These are phyloP conservation scores for Sugiyamaella neomexicana DNA, from an alignment of 1,139 yeast species.

Conservation along the genomic window DNA sequence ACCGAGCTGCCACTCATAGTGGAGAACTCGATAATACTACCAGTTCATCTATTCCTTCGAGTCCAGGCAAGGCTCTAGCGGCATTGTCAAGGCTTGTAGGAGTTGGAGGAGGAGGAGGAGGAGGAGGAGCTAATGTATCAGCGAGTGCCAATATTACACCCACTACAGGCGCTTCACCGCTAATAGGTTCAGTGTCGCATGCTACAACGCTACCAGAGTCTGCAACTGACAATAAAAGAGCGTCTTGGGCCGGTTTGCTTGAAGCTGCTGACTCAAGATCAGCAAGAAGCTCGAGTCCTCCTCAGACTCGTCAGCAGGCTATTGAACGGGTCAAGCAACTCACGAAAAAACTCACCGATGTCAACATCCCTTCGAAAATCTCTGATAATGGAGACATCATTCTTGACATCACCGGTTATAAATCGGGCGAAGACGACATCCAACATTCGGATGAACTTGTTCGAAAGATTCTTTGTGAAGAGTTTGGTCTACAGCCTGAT, in stretches of 20 bases:
- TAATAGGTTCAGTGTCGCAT: slow-evolving; percentile 1
- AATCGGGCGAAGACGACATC: slow-evolving; percentile 68
- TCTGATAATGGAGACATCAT: slow-evolving; percentile 90
- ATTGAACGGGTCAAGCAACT: slow-evolving; percentile 67
- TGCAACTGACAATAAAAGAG: slow-evolving; percentile 2
- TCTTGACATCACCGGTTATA: slow-evolving; percentile 95
- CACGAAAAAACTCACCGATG: slow-evolving; percentile 62
- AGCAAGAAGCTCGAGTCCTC: slow-evolving; percentile 22
- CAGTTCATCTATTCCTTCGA: slow-evolving; percentile 4
- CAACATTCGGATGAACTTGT: slow-evolving; percentile 54
- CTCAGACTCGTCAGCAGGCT: slow-evolving; percentile 46
- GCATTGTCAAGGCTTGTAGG: slow-evolving; percentile 13
- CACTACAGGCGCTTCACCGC: background rate
- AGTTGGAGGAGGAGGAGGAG: slow-evolving; percentile 10
- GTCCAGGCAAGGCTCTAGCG: slow-evolving; percentile 15
- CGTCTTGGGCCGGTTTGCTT: slow-evolving; percentile 12
- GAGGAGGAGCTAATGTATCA: no score
- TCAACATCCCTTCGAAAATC: slow-evolving; percentile 83
- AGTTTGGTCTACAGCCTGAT: slow-evolving; percentile 55
- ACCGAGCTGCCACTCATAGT: background rate
- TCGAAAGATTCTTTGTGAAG: slow-evolving; percentile 69
- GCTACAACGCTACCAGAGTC: slow-evolving; percentile 1
- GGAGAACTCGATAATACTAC: background rate
- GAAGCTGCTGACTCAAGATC: background rate
- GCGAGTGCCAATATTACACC: background rate